Evolutionary conservation across 176 grass and related monocot genomes (phyloP), one percentile per base, ranked within the genome.

Genomic region (Pontederia crassipes): DNA sequence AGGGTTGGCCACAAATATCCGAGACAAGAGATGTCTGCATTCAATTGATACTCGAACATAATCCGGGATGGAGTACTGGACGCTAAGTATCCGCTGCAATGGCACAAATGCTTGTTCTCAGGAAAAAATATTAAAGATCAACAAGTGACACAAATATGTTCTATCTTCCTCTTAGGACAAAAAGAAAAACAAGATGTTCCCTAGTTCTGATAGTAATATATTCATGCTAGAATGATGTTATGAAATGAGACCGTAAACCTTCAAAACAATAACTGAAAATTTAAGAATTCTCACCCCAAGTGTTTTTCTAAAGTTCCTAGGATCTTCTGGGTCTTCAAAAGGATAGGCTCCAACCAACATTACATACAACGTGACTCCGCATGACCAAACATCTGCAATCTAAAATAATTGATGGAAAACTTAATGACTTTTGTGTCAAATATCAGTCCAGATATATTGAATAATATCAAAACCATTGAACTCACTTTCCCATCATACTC

Each of bases 301-400:
- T 51, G 62, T 65, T 48, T 51, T 65, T 26, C 48, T 65, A 27
- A 65, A 65, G 62, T 65, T 65, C 62, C 50, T 65, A 28, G 62
- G 62, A 52, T 65, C 62, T 7, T 11, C 17, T 28, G 62, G 62
- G 11, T 65, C 62, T 48, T 51, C 62, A 51, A 65, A 65, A 48
- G 62, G 62, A 65, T 65, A 65, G 50, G 62, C 62, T 65, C 62
- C 62, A 9, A 65, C 62, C 62, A 65, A 18, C 62, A 65, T 65
- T 8, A 65, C 62, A 50, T 65, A 65, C 46, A 65, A 65, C 8
- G 62, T 65, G 3, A 65, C 62, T 51, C 62, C 62, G n/a, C 62
- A 65, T 13, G 62, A 65, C 62, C 62, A 65, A 65, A 65, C 62
- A 65, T 65, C 62, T 26, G 62, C 62, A 65, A 49, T 28, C 65